phyloP scores from a whole-genome alignment of 225 moss, liverwort and hornwort genomes.

The Pleurozium schreberi region DNA sequence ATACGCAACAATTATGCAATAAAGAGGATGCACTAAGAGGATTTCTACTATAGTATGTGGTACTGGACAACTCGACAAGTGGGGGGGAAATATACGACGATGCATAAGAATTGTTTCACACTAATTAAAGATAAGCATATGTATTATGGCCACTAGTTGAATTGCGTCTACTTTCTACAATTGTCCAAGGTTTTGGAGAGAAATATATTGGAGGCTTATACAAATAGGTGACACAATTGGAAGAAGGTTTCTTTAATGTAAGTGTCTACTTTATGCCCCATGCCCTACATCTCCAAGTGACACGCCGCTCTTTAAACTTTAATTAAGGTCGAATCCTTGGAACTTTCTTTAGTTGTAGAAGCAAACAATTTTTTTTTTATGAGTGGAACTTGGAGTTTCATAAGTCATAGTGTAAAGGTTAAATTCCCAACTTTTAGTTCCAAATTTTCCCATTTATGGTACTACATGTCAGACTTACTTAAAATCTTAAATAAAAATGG shows the following conservation, averaged over 20 bases:
- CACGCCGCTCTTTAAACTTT: neutral
- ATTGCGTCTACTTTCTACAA: neutral
- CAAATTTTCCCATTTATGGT: neutral
- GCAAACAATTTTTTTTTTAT: neutral
- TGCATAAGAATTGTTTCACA: neutral
- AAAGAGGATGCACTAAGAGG: too few relatives aligned
- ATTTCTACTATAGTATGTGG: neutral
- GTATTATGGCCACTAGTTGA: neutral
- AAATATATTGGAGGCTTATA: neutral
- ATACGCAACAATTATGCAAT: too few relatives aligned
- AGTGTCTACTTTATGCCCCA: neutral
- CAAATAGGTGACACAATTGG: neutral
- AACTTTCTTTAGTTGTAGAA: neutral
- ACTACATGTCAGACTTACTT: too few relatives aligned
- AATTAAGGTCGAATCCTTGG: neutral
- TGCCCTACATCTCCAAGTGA: accelerated
- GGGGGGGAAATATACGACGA: neutral
- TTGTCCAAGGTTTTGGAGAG: neutral
- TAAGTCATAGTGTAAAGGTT: neutral
- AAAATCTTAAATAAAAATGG: neutral
- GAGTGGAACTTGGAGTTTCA: neutral
- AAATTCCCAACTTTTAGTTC: neutral
- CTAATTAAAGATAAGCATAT: neutral
- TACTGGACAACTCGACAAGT: neutral
- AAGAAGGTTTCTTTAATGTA: neutral